phyloP scores from a whole-genome alignment of 2,329 filamentous ascomycete species.

The Chaetomiaceae sp. region DNA sequence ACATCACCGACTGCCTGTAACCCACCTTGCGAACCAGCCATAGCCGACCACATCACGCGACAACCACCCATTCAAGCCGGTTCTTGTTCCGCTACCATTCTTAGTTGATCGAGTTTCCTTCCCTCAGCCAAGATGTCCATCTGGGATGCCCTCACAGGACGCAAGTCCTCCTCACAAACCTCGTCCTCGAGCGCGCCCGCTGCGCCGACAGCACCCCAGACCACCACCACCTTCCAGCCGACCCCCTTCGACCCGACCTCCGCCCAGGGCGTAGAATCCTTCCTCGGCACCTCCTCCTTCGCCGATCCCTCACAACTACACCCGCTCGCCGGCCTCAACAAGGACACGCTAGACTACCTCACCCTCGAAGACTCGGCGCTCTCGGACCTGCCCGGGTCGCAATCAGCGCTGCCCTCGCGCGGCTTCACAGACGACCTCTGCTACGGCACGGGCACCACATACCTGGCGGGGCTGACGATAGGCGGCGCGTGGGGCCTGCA shows the following conservation, averaged over 20 bases:
- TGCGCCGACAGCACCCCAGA: constrained; percentile 43
- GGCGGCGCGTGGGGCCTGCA: constrained; percentile 90
- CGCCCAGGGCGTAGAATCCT: constrained; percentile 78
- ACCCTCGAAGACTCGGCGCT: constrained; percentile 87
- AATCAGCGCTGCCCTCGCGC: constrained; percentile 85
- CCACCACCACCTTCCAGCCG: constrained; percentile 35
- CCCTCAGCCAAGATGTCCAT: constrained; percentile 45
- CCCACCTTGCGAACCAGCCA: constrained; percentile 6
- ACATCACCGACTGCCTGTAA: constrained; percentile 10
- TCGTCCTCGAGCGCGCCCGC: constrained; percentile 41
- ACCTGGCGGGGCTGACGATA: constrained; percentile 77
- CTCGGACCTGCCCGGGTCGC: constrained; percentile 77
- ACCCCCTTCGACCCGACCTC: constrained; percentile 65
- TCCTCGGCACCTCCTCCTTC: constrained; percentile 71
- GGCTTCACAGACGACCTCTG: constrained; percentile 98
- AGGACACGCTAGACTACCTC: constrained; percentile 91
- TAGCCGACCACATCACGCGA: constrained; percentile 4
- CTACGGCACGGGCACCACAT: constrained; percentile 94
- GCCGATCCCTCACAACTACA: constrained; percentile 87
- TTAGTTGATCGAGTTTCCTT: constrained; percentile 5
- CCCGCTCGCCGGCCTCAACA: constrained; percentile 87
- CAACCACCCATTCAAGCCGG: constrained; percentile 5
- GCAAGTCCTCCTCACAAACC: constrained; percentile 45
- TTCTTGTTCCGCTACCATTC: constrained; percentile 7
- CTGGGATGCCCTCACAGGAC: constrained; percentile 59